phyloP scores from a whole-genome alignment of 2,329 filamentous ascomycete genomes.

The Cladosporium oxysporum region DNA sequence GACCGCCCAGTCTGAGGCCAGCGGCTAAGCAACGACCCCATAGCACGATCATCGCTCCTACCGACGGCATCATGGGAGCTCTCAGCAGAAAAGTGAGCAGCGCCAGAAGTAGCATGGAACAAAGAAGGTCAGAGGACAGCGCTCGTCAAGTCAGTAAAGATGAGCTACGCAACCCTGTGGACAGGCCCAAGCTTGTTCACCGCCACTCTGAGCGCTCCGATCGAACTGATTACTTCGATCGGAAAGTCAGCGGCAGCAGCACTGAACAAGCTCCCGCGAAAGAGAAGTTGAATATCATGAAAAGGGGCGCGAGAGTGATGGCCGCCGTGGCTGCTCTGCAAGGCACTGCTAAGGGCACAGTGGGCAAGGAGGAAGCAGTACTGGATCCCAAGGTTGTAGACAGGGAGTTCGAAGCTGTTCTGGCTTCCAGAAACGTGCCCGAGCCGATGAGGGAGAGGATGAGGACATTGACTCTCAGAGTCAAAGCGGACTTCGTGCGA shows the following conservation, averaged over 20 bases:
- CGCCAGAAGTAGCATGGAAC: constrained; percentile 29
- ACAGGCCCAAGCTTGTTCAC: constrained; percentile 27
- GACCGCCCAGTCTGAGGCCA: constrained; percentile 50
- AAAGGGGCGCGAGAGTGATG: constrained; percentile 59
- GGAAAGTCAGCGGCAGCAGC: constrained; percentile 39
- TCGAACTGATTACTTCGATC: neutral
- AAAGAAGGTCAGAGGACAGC: constrained; percentile 31
- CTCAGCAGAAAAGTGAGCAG: constrained; percentile 34
- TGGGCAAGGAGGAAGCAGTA: constrained; percentile 46
- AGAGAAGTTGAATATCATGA: constrained; percentile 38
- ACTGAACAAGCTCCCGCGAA: constrained; percentile 34
- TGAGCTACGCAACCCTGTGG: constrained; percentile 25
- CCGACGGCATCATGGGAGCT: constrained; percentile 29
- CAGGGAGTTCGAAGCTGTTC: constrained; percentile 61
- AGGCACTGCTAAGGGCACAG: constrained; percentile 49
- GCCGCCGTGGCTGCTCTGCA: constrained; percentile 66
- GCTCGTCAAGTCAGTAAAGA: constrained; percentile 24
- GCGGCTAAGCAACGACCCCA: constrained; percentile 37
- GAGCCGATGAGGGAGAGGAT: constrained; percentile 94
- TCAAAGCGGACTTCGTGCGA: constrained; percentile 94
- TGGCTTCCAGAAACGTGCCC: constrained; percentile 87
- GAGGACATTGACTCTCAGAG: constrained; percentile 80
- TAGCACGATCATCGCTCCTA: constrained; percentile 28
- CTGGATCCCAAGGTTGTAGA: constrained; percentile 60
- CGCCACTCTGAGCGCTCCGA: constrained; percentile 32